Evolutionary conservation across 2,329 filamentous ascomycete species (phyloP), one percentile per base, ranked within the genome.

Genomic region (Sphaerulina populicola): DNA sequence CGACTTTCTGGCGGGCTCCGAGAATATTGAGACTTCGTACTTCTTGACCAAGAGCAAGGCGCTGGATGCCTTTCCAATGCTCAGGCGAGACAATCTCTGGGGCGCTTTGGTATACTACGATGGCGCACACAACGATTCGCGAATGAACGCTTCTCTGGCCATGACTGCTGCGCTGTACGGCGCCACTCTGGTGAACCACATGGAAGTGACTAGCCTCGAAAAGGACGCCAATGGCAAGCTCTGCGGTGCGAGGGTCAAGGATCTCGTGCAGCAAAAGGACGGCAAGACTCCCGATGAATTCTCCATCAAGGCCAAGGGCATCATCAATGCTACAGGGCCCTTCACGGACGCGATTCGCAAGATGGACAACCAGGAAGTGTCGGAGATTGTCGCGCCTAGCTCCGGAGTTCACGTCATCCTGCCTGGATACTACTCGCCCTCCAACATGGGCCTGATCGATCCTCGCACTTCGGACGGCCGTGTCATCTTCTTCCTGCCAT

Each of bases 401-500:
- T 89, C 86, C 37, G 88, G 88, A 62, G 86, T 91, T 27, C 88
- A 94, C 69, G 79, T 94, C 55, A 85, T 94, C 57, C 79, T 94
- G 2, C 88, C 88, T 18, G 88, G 88, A 43, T 94, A 93, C 73
- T 93, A 85, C 74, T 86, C 83, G 62, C 88, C 88, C 39, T 78
- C 82, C 15, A 84, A 89, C 64, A 93, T 94, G 87, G 88, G 88
- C 55, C 76, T 94, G 37, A 86, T 94, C 61, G 88, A 94, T 63
- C 88, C 88, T 4, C 81, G 82, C 37, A 93, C 88, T 1, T 94
- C 88, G 1, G 88, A 94, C 64, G 88, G 88, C 15, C 81, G 88
- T 66, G 88, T 94, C 44, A 91, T 94, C 64, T 94, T 94, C 79
- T 94, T 94, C 77, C 76, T 94, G 37, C 88, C 88, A 18, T 94